Conservation (phyloP, 495 filamentous ascomycete species). For the Schizothecium vesticola region DNA sequence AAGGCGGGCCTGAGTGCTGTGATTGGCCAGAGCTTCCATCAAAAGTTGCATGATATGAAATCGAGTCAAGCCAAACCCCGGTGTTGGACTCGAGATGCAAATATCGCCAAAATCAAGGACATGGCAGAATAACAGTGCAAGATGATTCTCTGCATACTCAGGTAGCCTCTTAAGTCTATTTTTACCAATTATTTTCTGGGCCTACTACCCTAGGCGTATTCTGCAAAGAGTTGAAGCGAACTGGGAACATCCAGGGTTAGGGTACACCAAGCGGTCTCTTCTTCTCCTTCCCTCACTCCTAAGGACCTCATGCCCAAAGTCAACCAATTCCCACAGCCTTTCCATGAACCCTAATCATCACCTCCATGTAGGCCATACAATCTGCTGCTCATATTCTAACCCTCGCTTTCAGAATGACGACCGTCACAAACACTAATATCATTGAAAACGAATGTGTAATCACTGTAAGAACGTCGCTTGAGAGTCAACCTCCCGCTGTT, state of each 20-base stretch:
- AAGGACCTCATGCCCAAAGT: background rate
- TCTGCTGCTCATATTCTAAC: background rate
- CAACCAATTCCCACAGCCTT: background rate
- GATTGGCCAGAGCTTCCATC: background rate
- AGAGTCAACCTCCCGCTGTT: background rate
- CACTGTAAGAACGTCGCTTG: background rate
- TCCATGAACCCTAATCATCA: background rate
- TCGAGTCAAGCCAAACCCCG: background rate
- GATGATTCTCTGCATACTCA: background rate
- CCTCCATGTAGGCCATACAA: background rate
- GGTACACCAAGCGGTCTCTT: too few species aligned
- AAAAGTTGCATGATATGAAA: background rate
- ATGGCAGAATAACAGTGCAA: background rate
- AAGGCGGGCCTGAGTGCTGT: background rate
- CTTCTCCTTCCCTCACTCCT: too few species aligned
- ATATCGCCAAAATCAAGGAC: background rate
- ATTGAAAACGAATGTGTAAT: background rate
- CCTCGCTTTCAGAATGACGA: background rate
- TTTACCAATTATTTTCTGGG: background rate
- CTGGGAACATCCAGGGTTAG: background rate
- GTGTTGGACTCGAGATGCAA: background rate
- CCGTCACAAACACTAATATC: background rate
- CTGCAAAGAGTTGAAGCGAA: background rate
- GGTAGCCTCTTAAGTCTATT: background rate
- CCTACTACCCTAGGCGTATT: too few species aligned